Conservation (phyloP, 768 basidiomycete genomes). For the Mycena indigotica region DNA sequence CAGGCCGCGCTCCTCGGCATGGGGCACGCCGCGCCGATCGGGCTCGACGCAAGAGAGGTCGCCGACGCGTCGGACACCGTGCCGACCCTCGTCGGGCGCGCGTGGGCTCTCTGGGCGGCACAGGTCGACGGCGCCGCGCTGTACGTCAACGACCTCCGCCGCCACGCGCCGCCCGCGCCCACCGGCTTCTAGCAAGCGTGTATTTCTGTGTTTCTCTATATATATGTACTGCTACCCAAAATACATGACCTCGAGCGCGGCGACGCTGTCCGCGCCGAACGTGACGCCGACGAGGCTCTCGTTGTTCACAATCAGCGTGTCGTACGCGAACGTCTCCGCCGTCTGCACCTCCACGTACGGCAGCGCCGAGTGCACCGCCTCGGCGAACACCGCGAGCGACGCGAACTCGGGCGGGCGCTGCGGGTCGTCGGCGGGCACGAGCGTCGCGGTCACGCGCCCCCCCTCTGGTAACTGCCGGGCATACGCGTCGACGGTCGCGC, state of each 20-base stretch:
- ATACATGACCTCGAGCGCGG: no score
- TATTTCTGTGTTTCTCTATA: no score
- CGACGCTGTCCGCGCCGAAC: no score
- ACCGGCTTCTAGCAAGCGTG: slow-evolving; percentile 13
- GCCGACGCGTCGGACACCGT: slow-evolving; percentile 17
- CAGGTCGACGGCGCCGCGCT: slow-evolving; percentile 16
- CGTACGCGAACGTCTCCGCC: slow-evolving; percentile 5
- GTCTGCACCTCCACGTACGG: slow-evolving; percentile 11
- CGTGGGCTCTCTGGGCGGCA: slow-evolving; percentile 14
- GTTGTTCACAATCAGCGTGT: slow-evolving; percentile 15
- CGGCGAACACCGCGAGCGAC: not conserved
- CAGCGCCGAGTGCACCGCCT: not conserved
- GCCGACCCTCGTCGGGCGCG: slow-evolving; percentile 11
- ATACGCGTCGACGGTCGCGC: not conserved
- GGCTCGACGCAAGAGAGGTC: slow-evolving; percentile 17
- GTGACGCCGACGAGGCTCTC: slow-evolving; percentile 12
- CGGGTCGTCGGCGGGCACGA: slow-evolving; percentile 1
- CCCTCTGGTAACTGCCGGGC: not conserved
- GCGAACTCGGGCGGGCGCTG: not conserved
- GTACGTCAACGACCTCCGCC: slow-evolving; percentile 18
- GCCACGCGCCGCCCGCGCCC: not conserved
- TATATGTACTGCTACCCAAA: no score
- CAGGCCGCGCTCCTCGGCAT: slow-evolving; percentile 21
- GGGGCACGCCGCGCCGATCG: slow-evolving; percentile 8
- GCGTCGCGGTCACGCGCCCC: not conserved